Base-by-base conservation (phyloP, 2,329 filamentous ascomycete species). In the Aspergillus transmontanensis region DNA sequence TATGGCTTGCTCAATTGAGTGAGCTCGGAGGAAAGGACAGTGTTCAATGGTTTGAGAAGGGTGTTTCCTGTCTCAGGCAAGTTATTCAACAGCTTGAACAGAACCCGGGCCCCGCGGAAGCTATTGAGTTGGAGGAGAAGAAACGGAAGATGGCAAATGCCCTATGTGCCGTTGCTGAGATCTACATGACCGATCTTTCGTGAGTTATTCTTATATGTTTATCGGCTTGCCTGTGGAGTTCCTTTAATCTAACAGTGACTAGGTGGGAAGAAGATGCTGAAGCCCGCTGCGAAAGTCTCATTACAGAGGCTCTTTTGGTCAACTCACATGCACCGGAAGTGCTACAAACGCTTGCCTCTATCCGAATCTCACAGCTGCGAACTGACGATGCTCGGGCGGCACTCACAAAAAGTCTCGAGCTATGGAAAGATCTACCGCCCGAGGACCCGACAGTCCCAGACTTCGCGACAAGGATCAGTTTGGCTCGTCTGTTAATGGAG, bases 171-270 rank as follows among this genome's bases (percentile, higher is more conserved):
- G 92, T 98, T 64, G 89, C 92, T 7, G 95, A 99, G 81, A 93
- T 99, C 57, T 99, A 97, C 83, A 99, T 99, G 95, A 99, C 95
- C 12, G 95, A 99, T 81, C 81, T 98, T 71, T 95, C 91, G 72
- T 95, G 87, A 76, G 81, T 80, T 51, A 5, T 34, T 16, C 16
- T 19, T 23, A 4, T 51, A 19, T 12, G 19, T 67, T 67, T 26
- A 23, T 19, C 14, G 9, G 7, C 39, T 43, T 23, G 16, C 6
- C 16, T 59, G 26, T 19, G 21, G 32, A 51, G 2, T 19, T 7
- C 12, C 11, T 45, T 21, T 28, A 30, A 11, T 32, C 68, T 74
- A 54, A 71, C 62, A 59, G 16, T 23, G 11, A 63, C 5, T 66
- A 85, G 83, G 58, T 89, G 86, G 92, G 94, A 97, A 79, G 88